Percentiles rank a stretch among this genome's conserved stretches.
phyloP scores from a whole-genome alignment of 2,329 filamentous ascomycete species.

The Ophiosphaerella narmari region DNA sequence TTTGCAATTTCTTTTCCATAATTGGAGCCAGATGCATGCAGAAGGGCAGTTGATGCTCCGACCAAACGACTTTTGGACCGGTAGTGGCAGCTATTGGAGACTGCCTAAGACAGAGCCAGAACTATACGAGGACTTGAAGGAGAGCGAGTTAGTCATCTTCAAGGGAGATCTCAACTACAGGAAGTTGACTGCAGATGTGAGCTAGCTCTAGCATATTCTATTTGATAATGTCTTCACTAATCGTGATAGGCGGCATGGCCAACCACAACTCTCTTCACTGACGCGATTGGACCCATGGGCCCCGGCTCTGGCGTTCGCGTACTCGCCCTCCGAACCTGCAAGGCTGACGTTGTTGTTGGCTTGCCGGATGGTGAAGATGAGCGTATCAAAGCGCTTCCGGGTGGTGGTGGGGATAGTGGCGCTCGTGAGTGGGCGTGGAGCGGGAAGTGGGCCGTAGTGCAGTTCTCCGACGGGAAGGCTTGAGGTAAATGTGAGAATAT shows the following conservation, averaged over 20 bases:
- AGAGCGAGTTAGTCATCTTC: slow-evolving; percentile 88
- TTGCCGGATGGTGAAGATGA: slow-evolving; percentile 83
- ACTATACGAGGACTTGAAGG: slow-evolving; percentile 76
- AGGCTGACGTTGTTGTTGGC: slow-evolving; percentile 93
- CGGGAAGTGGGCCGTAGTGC: slow-evolving; percentile 96
- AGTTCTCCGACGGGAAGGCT: slow-evolving; percentile 72
- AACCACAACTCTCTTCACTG: slow-evolving; percentile 80
- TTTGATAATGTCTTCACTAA: slow-evolving; percentile 4
- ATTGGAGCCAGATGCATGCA: slow-evolving; percentile 79
- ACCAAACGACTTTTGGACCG: slow-evolving; percentile 90
- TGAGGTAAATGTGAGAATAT: background rate
- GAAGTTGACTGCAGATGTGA: slow-evolving; percentile 86
- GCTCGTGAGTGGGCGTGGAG: slow-evolving; percentile 90
- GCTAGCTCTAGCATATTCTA: slow-evolving; percentile 33
- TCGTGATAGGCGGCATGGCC: slow-evolving; percentile 72
- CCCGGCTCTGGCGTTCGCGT: slow-evolving; percentile 80
- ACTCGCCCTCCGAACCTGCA: slow-evolving; percentile 89
- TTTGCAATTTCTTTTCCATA: slow-evolving; percentile 76
- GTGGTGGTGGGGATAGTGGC: slow-evolving; percentile 70
- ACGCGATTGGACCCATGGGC: slow-evolving; percentile 85
- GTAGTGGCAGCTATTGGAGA: slow-evolving; percentile 85
- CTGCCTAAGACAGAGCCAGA: slow-evolving; percentile 70
- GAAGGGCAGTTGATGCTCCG: slow-evolving; percentile 84
- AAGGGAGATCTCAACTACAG: slow-evolving; percentile 98
- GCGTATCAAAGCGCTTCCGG: slow-evolving; percentile 69